A percentile compares a stretch with the other conserved stretches of the same genome.
Evolutionary conservation across 2,329 filamentous ascomycete genomes (phyloP).

Genomic region (Monilinia fructicola): DNA sequence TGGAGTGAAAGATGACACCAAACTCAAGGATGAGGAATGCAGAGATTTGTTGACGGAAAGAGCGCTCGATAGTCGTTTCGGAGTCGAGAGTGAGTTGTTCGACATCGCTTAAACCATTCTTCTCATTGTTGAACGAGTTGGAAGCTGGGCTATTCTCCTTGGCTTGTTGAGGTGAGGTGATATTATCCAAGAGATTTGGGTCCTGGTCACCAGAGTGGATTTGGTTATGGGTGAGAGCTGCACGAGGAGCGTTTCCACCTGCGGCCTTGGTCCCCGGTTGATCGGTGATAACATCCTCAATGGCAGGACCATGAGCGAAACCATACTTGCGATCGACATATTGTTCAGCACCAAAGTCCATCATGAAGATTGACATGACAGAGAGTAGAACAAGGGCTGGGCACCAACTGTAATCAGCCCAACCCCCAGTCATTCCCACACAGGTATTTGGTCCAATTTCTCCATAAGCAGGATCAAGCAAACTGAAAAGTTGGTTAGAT

Average conservation of each 20-base stretch:
- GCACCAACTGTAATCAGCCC: slow-evolving; percentile 38
- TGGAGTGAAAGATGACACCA: slow-evolving; percentile 61
- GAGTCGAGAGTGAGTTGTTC: slow-evolving; percentile 25
- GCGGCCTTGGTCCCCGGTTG: slow-evolving; percentile 22
- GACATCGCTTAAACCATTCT: slow-evolving; percentile 19
- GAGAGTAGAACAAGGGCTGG: slow-evolving; percentile 53
- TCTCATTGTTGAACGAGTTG: slow-evolving; percentile 28
- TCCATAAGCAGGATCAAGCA: slow-evolving; percentile 47
- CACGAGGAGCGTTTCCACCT: slow-evolving; percentile 12
- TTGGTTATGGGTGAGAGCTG: slow-evolving; percentile 41
- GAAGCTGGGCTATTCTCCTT: slow-evolving; percentile 24
- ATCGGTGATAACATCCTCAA: slow-evolving; percentile 37
- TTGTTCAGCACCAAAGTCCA: slow-evolving; percentile 60
- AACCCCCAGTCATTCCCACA: slow-evolving; percentile 54
- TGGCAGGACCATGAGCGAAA: slow-evolving; percentile 30
- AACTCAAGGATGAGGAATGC: slow-evolving; percentile 46
- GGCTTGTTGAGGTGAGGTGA: slow-evolving; percentile 30
- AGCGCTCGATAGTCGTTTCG: slow-evolving; percentile 34
- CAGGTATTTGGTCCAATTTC: slow-evolving; percentile 50
- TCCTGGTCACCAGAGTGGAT: slow-evolving; percentile 47
- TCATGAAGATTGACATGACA: slow-evolving; percentile 55
- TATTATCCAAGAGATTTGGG: slow-evolving; percentile 27
- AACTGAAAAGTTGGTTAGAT: slow-evolving; percentile 42
- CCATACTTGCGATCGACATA: slow-evolving; percentile 43
- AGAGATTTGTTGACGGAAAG: slow-evolving; percentile 47